Evolutionary conservation across 495 filamentous ascomycete genomes (phyloP), one percentile per base, ranked within the genome.

Genomic region (Podospora tetraspora): DNA sequence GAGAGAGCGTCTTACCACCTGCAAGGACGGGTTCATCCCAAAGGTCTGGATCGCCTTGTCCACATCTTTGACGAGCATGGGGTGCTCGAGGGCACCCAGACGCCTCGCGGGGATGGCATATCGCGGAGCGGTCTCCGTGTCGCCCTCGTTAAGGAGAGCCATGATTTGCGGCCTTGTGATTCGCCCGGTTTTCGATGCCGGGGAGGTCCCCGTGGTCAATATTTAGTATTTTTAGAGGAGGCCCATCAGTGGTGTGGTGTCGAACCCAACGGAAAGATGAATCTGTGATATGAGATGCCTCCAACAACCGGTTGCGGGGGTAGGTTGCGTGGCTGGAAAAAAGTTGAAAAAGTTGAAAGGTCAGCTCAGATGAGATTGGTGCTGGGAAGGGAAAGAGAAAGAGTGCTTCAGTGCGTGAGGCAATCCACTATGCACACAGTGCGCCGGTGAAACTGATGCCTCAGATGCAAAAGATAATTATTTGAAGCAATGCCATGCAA

Each of bases 31-130:
- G 43, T 86, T 82, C 7, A 88, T 87, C 1, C 93, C 91, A 23
- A 98, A 85, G 0, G 93, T 94, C 22, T 87, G 84, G 68, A 98
- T 83, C 21, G 86, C 95, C 67, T 89, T 92, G 70, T 96, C 90
- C 63, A 97, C 73, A 78, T 97, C 90, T 72, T 86, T 87, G 72
- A 98, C 81, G 62, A 96, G 87, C 68, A 89, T 89, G 7, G 96
- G 95, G 77, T 98, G 93, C 74, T 99, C 95, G 24, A 98, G 84
- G 66, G 88, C 89, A 34, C 93, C 85, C 59, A 97, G 81, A 22
- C 83, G 82, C 57, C 85, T 82, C 34, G 81, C 68, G 3, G 92
- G 92, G 29, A 97, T 81, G 0, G 78, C 68, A 34, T 79, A 83
- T 60, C 68, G 72, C 3, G 82, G 82, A 19, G 82, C 82, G 61